Percentiles rank a stretch among this genome's conserved stretches.
phyloP scores from a whole-genome alignment of 2,329 filamentous ascomycete genomes.

The Ceratocystis huliohia region DNA sequence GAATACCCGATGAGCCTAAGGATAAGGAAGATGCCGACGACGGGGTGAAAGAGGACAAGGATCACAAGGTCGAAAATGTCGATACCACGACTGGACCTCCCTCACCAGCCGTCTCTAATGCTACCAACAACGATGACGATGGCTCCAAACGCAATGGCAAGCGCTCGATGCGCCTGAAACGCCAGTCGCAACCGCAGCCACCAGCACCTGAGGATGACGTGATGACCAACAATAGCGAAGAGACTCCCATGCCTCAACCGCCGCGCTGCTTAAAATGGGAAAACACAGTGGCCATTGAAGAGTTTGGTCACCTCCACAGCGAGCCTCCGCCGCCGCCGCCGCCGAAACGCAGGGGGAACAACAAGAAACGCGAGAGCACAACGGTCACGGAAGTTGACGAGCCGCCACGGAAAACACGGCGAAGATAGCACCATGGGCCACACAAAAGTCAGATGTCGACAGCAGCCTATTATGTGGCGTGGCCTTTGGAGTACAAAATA shows the following conservation, averaged over 20 bases:
- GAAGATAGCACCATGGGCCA: conserved; percentile 16
- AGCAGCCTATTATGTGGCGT: background rate
- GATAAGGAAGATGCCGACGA: conserved; percentile 24
- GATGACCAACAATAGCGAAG: background rate
- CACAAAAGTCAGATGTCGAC: background rate
- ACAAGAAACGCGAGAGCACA: conserved; percentile 37
- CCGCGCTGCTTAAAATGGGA: conserved; percentile 42
- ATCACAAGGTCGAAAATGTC: conserved; percentile 37
- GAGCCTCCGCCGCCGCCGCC: conserved; percentile 41
- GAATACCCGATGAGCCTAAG: conserved; percentile 31
- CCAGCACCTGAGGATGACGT: background rate
- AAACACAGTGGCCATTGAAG: conserved; percentile 45
- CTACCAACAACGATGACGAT: background rate
- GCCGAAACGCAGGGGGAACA: conserved; percentile 35
- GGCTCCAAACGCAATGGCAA: conserved; percentile 5
- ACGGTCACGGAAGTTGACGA: conserved; percentile 22
- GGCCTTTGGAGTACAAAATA: conserved; percentile 6
- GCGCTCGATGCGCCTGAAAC: background rate
- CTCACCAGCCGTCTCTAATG: background rate
- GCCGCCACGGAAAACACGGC: conserved; percentile 24
- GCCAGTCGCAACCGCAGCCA: background rate
- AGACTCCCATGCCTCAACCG: conserved; percentile 33
- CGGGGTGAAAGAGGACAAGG: conserved; percentile 24
- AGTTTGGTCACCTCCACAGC: conserved; percentile 45
- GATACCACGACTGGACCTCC: conserved; percentile 25